Evolutionary conservation across 352 stramenopile species (phyloP).

Genomic region (Phytophthora europaea): DNA sequence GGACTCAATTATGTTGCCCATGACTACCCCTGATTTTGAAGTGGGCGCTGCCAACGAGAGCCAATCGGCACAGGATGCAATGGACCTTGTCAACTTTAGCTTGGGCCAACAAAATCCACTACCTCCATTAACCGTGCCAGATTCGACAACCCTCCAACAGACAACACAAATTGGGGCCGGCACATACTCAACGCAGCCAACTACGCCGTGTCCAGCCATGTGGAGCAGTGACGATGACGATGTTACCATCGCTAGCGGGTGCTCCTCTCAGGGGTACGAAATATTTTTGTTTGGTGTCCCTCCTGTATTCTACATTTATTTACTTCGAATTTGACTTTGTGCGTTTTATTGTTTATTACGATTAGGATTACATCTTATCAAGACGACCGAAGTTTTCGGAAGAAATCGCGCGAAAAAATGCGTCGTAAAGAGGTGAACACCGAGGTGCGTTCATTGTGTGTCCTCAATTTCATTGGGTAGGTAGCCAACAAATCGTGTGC

Average conservation of each 20-base stretch:
- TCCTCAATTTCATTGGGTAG: background rate
- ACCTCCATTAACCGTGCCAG: background rate
- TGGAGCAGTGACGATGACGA: constrained; percentile 38
- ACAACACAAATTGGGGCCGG: background rate
- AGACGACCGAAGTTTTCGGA: constrained; percentile 64
- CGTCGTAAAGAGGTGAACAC: constrained; percentile 73
- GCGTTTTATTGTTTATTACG: constrained; percentile 34
- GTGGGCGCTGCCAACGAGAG: constrained; percentile 8
- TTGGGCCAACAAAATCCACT: constrained; percentile 30
- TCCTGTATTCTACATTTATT: background rate
- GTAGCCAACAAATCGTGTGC: background rate
- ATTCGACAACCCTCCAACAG: background rate
- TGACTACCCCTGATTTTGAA: background rate
- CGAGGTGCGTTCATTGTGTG: constrained; percentile 44
- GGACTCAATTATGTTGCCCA: constrained; percentile 15
- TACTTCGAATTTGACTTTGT: background rate
- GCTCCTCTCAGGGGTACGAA: constrained; percentile 44
- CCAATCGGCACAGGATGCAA: constrained; percentile 31
- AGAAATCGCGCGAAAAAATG: constrained; percentile 82
- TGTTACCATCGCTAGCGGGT: background rate
- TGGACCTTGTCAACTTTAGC: constrained; percentile 50
- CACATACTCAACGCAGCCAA: background rate
- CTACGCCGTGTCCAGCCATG: constrained; percentile 28
- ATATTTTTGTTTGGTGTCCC: background rate
- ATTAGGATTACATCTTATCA: constrained; percentile 29